Base-by-base conservation (phyloP, 352 stramenopile genomes). In the Plasmopara muralis region DNA sequence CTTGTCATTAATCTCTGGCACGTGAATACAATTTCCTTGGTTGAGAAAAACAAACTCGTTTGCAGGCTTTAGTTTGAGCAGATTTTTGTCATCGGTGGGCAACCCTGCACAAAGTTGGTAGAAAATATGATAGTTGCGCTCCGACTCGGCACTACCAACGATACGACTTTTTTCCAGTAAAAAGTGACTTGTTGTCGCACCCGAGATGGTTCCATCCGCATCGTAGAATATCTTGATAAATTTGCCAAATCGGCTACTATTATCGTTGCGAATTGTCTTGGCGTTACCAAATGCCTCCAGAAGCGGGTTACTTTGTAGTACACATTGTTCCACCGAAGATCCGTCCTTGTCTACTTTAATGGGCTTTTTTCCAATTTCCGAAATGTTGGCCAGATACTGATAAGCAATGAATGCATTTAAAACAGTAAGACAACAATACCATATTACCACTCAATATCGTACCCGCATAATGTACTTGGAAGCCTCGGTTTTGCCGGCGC, bases 121-220 rank as follows among this genome's bases (percentile, higher is more conserved):
- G 64, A 99, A 99, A 34, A 99, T 96, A 70, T 99, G 96, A 76
- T 98, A 99, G 69, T 99, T 99, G 15, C 97, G 77, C 73, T 99
- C 97, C 4, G 89, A 70, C 14, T 94, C 66, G 5, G 78, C 83
- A 67, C 97, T 97, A 20, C 85, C 83, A 1, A 98, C 85, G 25
- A 99, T 93, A 14, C 96, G 91, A 52, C 95, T 97, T 70, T 99
- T 99, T 66, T 99, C 96, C 10, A 99, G 74, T 41, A 99, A 76
- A 62, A 99, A 99, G 29, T 98, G 97, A 55, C 94, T 96, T 39
- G 96, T 96, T 34, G 74, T 95, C n/a, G 89, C 90, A 10, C 90
- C 91, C 1, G 84, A 90, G 55, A 97, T 96, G 16, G 77, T 90
- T 15, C 90, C 92, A 49, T 95, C 83, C 9, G 62, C 47, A 57